Evolutionary conservation across 2,329 filamentous ascomycete species (phyloP), one percentile per base, ranked within the genome.

Genomic region (Colletotrichum sp.): DNA sequence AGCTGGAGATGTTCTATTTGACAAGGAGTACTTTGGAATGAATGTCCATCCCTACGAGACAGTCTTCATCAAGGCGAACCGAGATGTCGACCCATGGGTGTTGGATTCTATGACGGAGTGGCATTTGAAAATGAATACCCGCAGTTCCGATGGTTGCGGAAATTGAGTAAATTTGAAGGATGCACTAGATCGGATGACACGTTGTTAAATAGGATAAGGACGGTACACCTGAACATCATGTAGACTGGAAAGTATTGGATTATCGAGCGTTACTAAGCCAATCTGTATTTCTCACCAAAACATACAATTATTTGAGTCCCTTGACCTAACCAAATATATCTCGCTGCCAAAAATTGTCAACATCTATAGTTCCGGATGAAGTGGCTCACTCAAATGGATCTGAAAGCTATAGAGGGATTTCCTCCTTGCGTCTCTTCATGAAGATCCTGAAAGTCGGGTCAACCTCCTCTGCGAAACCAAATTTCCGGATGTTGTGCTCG

Each of bases 41-140:
- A 83, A 79, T 66, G 68, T 84, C 8, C 83, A 85, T 61, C 83
- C 84, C 4, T 85, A 85, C 76, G 84, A 85, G 80, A 82, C 82
- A 2, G 65, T 85, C 13, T 86, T 86, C 68, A 77, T 81, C 68
- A 84, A 84, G 78, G 80, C 82, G 6, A 82, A 83, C 55, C 78
- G 80, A 44, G 78, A 80, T 16, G 80, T 83, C 61, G 82, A 83
- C 55, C 78, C 78, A 4, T 25, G 59, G 2, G 67, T 80, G 36
- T 71, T 85, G 34, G 71, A 77, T 4, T 77, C 77, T 25, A 69
- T 85, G 57, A 83, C 82, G 2, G 77, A 81, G 57, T 82, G 81
- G 81, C 82, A 84, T 63, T 64, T 80, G 22, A 77, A 66, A 16
- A 52, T 64, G 5, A 71, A 69, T 6, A 78, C 75, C 52, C 78